Evolutionary conservation across 1,139 yeast genomes (phyloP), one percentile per base, ranked within the genome.

Genomic region (Geotrichum carabidarum): DNA sequence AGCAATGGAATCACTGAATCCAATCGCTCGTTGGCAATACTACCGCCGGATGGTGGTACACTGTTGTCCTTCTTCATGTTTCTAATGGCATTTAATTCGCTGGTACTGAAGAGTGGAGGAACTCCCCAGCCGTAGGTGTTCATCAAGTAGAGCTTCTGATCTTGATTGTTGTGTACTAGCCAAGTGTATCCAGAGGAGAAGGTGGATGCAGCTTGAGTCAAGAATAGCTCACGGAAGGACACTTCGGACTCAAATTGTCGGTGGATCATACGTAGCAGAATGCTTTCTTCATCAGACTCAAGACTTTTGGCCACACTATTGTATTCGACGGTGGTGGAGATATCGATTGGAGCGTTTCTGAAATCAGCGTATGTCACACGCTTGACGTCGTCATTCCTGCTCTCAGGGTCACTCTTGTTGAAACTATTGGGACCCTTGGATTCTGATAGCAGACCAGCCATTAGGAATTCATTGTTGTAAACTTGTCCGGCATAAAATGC

Each of bases 121-220:
- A 96, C 82, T 56, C 98, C 99, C 66, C 90, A 90, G 68, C 90
- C 73, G 71, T 88, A 84, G 61, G 95, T 81, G 63, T 82, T 78
- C 54, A 87, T 68, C 35, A 90, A 77, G 57, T 77, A 78, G 48
- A 90, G 73, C 43, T 79, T 72, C 67, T 86, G 86, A 59, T 79
- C 47, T 30, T 56, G 53, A 44, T 58, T 60, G 48, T 60, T 57
- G 57, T 86, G 94, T 40, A 91, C 88, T 51, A 94, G 74, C 75
- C 90, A 93, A 3, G 89, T 78, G 87, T 95, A 89, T 8, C 99
- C 99, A 67, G 84, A 87, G 51, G 94, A 93, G 57, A 73, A 68
- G 54, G 77, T 67, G n/a, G 81, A 72, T 60, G 80, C 82, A 2
- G 89, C 88, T 50, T 79, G 78, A 68, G 70, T 81, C 71, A 78